Percentiles rank a stretch among this genome's conserved stretches.
phyloP scores from a whole-genome alignment of 441 rosid species.

The Corymbia citriodora region DNA sequence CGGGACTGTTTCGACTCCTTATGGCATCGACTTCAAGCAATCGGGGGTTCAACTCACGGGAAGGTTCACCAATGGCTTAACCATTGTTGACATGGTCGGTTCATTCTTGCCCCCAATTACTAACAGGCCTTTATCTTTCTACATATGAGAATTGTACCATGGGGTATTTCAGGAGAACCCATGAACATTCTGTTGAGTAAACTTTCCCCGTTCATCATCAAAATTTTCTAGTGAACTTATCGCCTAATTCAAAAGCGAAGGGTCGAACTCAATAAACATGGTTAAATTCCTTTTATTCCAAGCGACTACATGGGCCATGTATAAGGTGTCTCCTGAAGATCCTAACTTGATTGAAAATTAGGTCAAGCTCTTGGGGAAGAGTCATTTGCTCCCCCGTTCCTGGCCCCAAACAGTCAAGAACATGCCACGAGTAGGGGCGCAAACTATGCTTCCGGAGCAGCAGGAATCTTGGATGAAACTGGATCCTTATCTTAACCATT shows the following conservation, averaged over 20 bases:
- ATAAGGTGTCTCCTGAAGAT: background rate
- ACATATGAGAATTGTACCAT: background rate
- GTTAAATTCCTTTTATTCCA: background rate
- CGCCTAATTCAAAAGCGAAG: background rate
- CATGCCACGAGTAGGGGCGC: constrained; percentile 33
- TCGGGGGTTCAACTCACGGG: constrained; percentile 51
- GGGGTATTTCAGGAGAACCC: background rate
- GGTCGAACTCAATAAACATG: background rate
- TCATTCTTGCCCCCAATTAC: background rate
- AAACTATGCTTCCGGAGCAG: constrained; percentile 59
- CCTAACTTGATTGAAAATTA: background rate
- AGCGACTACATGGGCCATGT: background rate
- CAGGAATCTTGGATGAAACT: constrained; percentile 51
- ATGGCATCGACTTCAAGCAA: constrained; percentile 58
- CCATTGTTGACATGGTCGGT: constrained; percentile 48
- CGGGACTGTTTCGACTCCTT: constrained; percentile 42
- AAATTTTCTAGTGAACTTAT: background rate
- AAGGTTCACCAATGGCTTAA: constrained; percentile 59
- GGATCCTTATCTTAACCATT: constrained; percentile 32
- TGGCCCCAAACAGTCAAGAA: constrained; percentile 34
- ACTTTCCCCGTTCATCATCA: background rate
- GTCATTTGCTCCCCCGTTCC: constrained; percentile 47
- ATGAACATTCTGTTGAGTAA: background rate
- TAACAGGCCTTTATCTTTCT: background rate
- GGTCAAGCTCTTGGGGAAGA: constrained; percentile 52